A percentile compares a stretch with the other conserved stretches of the same genome.
phyloP scores from a whole-genome alignment of 768 basidiomycete species.

The Plicaturopsis crispa region DNA sequence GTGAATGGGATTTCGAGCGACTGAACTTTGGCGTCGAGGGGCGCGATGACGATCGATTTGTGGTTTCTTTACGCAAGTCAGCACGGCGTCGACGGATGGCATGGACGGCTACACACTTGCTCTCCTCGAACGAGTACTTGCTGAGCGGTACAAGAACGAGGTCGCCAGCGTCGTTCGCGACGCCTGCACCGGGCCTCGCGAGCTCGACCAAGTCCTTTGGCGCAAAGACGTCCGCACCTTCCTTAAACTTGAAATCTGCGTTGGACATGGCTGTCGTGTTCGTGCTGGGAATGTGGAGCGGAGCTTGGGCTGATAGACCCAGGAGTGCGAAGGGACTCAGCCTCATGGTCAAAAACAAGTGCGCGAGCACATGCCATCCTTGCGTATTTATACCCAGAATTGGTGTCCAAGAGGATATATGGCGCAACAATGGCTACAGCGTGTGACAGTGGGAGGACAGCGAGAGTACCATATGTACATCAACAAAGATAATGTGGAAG shows the following conservation, averaged over 20 bases:
- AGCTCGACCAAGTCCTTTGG: conserved; percentile 68
- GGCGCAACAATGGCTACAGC: neutral
- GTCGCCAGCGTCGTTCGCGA: conserved; percentile 64
- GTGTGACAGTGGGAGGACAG: conserved; percentile 9
- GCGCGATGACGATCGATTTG: conserved; percentile 57
- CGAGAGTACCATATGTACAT: conserved; percentile 10
- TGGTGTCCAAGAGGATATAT: neutral
- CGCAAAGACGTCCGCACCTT: conserved; percentile 52
- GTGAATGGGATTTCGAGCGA: conserved; percentile 53
- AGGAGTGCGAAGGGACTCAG: conserved; percentile 46
- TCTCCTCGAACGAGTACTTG: conserved; percentile 65
- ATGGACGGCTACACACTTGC: conserved; percentile 44
- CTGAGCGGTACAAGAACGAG: conserved; percentile 59
- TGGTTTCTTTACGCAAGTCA: conserved; percentile 41
- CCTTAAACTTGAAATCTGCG: conserved; percentile 49
- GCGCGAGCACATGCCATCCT: neutral
- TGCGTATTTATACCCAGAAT: neutral
- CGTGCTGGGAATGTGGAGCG: conserved; percentile 22
- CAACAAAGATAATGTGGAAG: too few relatives aligned
- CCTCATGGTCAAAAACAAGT: conserved; percentile 28
- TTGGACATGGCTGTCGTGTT: neutral
- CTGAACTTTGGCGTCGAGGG: conserved; percentile 41
- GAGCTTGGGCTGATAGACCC: conserved; percentile 48
- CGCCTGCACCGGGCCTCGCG: conserved; percentile 55
- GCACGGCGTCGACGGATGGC: conserved; percentile 1